Percentiles rank a stretch among this genome's conserved stretches.
Conservation (phyloP, 345 rosid genomes). For the Orychophragmus violaceus region DNA sequence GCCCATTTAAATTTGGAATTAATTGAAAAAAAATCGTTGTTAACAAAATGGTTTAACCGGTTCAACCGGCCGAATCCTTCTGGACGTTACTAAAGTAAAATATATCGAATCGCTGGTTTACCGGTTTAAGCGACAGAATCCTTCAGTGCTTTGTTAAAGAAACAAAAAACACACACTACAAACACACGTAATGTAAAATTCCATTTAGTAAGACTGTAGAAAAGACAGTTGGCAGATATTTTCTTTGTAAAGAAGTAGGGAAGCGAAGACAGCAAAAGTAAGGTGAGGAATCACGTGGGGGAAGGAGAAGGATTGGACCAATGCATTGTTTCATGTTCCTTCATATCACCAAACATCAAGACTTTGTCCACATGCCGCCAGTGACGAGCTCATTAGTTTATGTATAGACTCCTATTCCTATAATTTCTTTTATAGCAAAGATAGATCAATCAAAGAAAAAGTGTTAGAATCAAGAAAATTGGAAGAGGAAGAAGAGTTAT, state of each 20-base stretch:
- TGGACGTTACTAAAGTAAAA: background rate
- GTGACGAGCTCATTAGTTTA: slow-evolving; percentile 18
- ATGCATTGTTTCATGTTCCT: slow-evolving; percentile 19
- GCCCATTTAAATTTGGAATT: background rate
- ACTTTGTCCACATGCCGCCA: slow-evolving; percentile 21
- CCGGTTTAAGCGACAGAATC: background rate
- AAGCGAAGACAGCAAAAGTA: slow-evolving; percentile 21
- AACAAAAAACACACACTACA: background rate
- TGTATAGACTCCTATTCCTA: slow-evolving; percentile 3
- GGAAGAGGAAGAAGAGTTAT: background rate
- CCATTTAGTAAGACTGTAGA: background rate
- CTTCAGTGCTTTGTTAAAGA: background rate
- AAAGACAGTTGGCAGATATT: slow-evolving; percentile 7
- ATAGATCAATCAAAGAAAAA: background rate
- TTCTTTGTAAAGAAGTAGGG: background rate
- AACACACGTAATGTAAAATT: background rate
- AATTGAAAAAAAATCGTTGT: too few species aligned
- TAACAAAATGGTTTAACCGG: background rate
- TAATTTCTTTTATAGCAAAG: background rate
- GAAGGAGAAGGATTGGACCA: slow-evolving; percentile 23
- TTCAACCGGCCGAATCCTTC: background rate
- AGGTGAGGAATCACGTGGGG: slow-evolving; percentile 24
- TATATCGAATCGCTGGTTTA: background rate
- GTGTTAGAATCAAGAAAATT: background rate
- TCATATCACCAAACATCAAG: slow-evolving; percentile 14